Percentiles rank a stretch among this genome's conserved stretches.
Conservation (phyloP, 805 yeast genomes). For the Sugiyamaella smithiae region DNA sequence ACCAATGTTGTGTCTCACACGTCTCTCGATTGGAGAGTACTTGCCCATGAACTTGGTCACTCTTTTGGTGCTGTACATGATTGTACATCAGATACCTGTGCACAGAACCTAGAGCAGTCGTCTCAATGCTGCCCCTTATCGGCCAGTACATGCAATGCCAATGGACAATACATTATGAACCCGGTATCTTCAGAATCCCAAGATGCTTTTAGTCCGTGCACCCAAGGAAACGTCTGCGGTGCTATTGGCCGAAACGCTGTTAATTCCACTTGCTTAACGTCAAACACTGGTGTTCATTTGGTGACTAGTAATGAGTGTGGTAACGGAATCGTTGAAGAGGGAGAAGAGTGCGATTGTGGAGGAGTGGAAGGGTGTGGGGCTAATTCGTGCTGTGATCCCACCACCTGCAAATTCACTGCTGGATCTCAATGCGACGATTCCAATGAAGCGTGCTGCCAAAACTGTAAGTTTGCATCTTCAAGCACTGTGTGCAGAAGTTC, state of each 20-base stretch:
- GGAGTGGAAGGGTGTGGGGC: conserved; percentile 34
- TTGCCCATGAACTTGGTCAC: conserved; percentile 41
- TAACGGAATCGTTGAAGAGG: conserved; percentile 40
- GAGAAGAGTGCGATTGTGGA: conserved; percentile 41
- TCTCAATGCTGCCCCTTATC: conserved; percentile 37
- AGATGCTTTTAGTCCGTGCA: conserved; percentile 33
- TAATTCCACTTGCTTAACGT: conserved; percentile 32
- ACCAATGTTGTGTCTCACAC: conserved; percentile 36
- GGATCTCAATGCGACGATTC: conserved; percentile 34
- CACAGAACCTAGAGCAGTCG: conserved; percentile 25
- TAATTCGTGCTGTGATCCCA: conserved; percentile 35
- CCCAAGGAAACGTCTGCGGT: conserved; percentile 36
- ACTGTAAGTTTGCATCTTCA: conserved; percentile 32
- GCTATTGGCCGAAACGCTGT: conserved; percentile 28
- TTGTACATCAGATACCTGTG: conserved; percentile 36
- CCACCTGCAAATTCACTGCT: conserved; percentile 31
- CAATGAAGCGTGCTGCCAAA: conserved; percentile 34
- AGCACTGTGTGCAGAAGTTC: conserved; percentile 32
- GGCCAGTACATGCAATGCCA: conserved; percentile 31
- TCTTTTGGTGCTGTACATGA: conserved; percentile 43
- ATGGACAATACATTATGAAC: conserved; percentile 37
- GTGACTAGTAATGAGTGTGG: conserved; percentile 36
- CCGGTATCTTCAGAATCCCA: conserved; percentile 33
- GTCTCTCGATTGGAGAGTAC: conserved; percentile 34
- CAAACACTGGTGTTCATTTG: conserved; percentile 31